phyloP scores from a whole-genome alignment of 1,284 basidiomycete species.

The Garcileccinum viscosum region DNA sequence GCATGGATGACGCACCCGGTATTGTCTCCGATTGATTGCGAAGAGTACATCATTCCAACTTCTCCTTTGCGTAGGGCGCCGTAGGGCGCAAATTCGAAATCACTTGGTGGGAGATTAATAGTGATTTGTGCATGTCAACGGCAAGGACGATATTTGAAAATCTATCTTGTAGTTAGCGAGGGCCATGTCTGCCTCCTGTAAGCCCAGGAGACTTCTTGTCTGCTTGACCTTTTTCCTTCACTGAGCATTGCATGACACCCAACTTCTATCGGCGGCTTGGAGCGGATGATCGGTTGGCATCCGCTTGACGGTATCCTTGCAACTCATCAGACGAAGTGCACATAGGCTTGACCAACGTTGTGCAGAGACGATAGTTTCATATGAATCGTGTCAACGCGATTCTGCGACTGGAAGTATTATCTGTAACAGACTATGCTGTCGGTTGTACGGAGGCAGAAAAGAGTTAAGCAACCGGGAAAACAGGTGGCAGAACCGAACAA shows the following conservation, averaged over 20 bases:
- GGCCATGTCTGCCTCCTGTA: conserved; percentile 79
- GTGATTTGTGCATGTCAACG: no score
- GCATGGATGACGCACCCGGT: no score
- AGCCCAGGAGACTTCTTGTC: conserved; percentile 65
- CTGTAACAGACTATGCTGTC: no score
- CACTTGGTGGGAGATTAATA: no score
- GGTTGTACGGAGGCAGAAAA: conserved; percentile 91
- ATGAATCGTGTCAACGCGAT: conserved; percentile 95
- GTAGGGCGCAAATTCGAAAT: no score
- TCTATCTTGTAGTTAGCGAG: conserved; percentile 82
- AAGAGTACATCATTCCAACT: no score
- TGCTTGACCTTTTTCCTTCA: conserved; percentile 49
- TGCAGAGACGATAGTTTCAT: conserved; percentile 65
- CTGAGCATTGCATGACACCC: conserved; percentile 36
- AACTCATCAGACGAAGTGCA: neutral
- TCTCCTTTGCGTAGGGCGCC: no score
- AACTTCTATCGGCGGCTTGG: neutral
- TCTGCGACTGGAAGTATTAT: no score
- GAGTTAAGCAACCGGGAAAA: conserved; percentile 96
- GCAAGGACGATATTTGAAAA: no score
- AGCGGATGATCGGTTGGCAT: neutral
- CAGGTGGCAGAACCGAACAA: conserved; percentile 98
- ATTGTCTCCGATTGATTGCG: no score
- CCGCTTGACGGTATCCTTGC: neutral
- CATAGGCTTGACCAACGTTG: neutral